These are phyloP conservation scores for Musa troglodytarum DNA, from an alignment of 176 grass and related monocot genomes.

Conservation along the genomic window DNA sequence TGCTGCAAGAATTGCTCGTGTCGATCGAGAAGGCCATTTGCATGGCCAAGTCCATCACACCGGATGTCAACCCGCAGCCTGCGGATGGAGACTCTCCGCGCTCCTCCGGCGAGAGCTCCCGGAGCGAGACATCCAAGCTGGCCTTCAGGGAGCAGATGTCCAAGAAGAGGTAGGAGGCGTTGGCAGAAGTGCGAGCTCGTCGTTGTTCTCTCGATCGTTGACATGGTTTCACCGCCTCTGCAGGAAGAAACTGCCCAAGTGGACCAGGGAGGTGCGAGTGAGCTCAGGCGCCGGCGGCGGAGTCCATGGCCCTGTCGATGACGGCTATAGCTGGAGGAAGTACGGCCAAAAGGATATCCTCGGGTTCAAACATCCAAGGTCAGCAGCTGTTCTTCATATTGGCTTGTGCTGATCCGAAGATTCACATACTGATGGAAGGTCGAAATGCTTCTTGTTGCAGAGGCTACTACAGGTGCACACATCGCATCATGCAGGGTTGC, in stretches of 20 bases:
- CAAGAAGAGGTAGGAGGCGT: slow-evolving; percentile 53
- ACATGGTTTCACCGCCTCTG: background rate
- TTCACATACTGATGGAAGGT: background rate
- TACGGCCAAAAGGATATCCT: slow-evolving; percentile 96
- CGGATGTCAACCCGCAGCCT: background rate
- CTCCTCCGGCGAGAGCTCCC: slow-evolving; percentile 27
- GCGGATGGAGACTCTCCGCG: background rate
- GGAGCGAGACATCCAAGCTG: slow-evolving; percentile 38
- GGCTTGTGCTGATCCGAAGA: no score
- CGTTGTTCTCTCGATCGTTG: no score
- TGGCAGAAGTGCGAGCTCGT: no score
- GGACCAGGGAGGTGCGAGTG: slow-evolving; percentile 42
- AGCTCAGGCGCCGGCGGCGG: slow-evolving; percentile 9
- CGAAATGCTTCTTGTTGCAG: slow-evolving; percentile 18
- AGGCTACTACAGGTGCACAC: slow-evolving; percentile 85
- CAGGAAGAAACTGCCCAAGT: slow-evolving; percentile 46
- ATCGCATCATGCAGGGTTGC: slow-evolving; percentile 49
- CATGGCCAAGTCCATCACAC: slow-evolving; percentile 21
- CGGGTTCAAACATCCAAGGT: slow-evolving; percentile 82
- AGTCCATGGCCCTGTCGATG: slow-evolving; percentile 31
- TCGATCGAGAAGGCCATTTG: slow-evolving; percentile 46
- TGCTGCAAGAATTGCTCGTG: slow-evolving; percentile 28
- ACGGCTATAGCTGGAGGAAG: slow-evolving; percentile 83
- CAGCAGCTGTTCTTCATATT: slow-evolving; percentile 4
- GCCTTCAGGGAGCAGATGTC: slow-evolving; percentile 26